These are phyloP conservation scores for Aspergillus mulundensis DNA, from an alignment of 495 filamentous ascomycete genomes.

Conservation along the genomic window DNA sequence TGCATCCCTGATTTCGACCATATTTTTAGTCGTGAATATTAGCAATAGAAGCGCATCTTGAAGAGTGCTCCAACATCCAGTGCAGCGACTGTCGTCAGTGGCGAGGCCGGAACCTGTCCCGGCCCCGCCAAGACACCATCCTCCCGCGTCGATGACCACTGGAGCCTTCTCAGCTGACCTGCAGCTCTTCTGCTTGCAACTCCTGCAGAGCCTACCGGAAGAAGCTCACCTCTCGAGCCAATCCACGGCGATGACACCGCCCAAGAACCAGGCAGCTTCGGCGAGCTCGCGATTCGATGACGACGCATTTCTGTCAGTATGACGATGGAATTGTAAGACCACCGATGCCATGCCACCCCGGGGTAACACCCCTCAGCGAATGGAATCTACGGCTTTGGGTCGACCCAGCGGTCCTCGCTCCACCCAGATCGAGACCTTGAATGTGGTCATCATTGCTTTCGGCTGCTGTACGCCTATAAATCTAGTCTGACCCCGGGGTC, in stretches of 20 bases:
- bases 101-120: neutral
- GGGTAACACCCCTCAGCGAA: neutral
- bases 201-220: neutral
- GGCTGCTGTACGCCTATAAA: conserved; percentile 1
- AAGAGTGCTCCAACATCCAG: neutral
- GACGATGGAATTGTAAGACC: conserved; percentile 21
- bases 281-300: conserved; percentile 18
- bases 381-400: neutral
- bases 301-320: conserved; percentile 27
- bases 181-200: neutral
- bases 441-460: neutral
- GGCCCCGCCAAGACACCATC: conserved; percentile 1
- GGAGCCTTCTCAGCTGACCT: neutral
- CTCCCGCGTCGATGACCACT: neutral
- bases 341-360: neutral
- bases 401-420: neutral
- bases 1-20: neutral
- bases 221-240: conserved; percentile 4
- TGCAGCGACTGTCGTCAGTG: neutral
- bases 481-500: neutral
- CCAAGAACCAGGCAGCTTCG: neutral
- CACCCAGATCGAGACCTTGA: conserved; percentile 1
- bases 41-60: neutral
- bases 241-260: neutral
- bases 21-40: conserved; percentile 1